A percentile compares a stretch with the other conserved stretches of the same genome.
Evolutionary conservation across 1,139 yeast genomes (phyloP).

Genomic region (Pichia sp.): DNA sequence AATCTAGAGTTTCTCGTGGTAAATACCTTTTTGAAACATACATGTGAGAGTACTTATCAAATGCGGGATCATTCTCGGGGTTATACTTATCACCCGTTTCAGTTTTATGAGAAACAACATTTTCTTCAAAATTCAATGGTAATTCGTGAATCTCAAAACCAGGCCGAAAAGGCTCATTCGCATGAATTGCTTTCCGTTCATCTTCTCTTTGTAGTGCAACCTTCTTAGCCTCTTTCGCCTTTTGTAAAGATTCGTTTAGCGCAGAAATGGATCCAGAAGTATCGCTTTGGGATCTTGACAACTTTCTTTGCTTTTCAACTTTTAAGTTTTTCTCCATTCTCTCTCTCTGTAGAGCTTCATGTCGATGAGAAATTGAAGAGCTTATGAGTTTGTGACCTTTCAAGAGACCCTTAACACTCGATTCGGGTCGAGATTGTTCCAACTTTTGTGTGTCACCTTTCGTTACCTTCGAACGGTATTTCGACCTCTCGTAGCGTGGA

Average conservation of each 20-base stretch:
- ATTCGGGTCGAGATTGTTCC: not conserved
- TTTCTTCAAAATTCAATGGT: conserved; percentile 8
- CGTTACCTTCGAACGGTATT: not conserved
- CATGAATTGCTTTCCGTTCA: not conserved
- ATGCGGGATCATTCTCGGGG: conserved; percentile 15
- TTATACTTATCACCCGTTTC: conserved; percentile 3
- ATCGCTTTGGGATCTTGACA: conserved; percentile 7
- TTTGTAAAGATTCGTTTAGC: conserved; percentile 4
- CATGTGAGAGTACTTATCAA: conserved; percentile 30
- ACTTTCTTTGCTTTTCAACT: conserved; percentile 2
- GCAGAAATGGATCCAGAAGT: conserved; percentile 3
- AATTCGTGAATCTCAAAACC: conserved; percentile 7
- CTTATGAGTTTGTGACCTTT: conserved; percentile 10
- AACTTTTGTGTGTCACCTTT: not conserved
- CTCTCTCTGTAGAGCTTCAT: conserved; percentile 7
- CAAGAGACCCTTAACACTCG: conserved; percentile 6
- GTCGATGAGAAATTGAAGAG: not conserved
- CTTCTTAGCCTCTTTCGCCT: not conserved
- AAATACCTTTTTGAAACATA: conserved; percentile 45
- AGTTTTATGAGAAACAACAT: conserved; percentile 8
- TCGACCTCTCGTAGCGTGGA: conserved; percentile 12
- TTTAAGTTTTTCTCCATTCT: conserved; percentile 3
- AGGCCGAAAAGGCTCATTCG: conserved; percentile 3
- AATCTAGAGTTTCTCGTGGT: conserved; percentile 33
- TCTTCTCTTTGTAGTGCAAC: not conserved